Conservation (phyloP, 1,284 basidiomycete genomes). For the Albatrellus sp. region DNA sequence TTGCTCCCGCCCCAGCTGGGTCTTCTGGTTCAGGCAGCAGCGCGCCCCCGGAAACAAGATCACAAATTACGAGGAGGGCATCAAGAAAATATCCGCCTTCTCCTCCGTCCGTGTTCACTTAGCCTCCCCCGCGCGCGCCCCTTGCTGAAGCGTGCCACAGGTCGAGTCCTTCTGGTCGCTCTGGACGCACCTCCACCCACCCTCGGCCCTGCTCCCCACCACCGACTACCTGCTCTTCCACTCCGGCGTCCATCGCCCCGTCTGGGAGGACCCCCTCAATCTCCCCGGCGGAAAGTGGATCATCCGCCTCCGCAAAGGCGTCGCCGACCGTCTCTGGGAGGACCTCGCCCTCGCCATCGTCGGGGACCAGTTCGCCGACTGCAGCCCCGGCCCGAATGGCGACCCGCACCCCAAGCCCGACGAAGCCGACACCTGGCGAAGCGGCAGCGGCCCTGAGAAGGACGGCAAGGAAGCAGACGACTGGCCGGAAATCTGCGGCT, state of each 20-base stretch:
- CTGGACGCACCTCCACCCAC: constrained; percentile 68
- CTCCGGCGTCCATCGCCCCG: constrained; percentile 65
- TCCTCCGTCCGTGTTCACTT: constrained; percentile 41
- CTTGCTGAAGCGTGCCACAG: constrained; percentile 19
- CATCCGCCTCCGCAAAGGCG: constrained; percentile 72
- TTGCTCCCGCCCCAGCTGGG: constrained; percentile 42
- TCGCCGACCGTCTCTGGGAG: constrained; percentile 76
- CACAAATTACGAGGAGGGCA: constrained; percentile 75
- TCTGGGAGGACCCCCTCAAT: constrained; percentile 87
- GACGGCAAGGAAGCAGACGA: constrained; percentile 23
- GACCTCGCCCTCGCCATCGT: constrained; percentile 67
- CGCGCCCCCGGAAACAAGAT: constrained; percentile 71
- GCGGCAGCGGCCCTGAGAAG: constrained; percentile 15
- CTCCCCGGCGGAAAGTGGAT: constrained; percentile 87
- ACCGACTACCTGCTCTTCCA: constrained; percentile 84
- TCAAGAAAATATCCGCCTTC: constrained; percentile 72
- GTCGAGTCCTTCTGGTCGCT: constrained; percentile 80
- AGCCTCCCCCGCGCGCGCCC: background rate
- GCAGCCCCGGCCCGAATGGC: constrained; percentile 12
- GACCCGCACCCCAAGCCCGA: constrained; percentile 13
- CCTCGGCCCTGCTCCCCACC: constrained; percentile 61
- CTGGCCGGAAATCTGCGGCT: constrained; percentile 73
- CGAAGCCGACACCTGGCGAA: constrained; percentile 22
- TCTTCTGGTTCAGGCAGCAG: constrained; percentile 80
- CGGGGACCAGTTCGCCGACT: constrained; percentile 69